Evolutionary conservation across 2,329 filamentous ascomycete species (phyloP), one percentile per base, ranked within the genome.

Genomic region (Cephalotrichum gorgonifer): DNA sequence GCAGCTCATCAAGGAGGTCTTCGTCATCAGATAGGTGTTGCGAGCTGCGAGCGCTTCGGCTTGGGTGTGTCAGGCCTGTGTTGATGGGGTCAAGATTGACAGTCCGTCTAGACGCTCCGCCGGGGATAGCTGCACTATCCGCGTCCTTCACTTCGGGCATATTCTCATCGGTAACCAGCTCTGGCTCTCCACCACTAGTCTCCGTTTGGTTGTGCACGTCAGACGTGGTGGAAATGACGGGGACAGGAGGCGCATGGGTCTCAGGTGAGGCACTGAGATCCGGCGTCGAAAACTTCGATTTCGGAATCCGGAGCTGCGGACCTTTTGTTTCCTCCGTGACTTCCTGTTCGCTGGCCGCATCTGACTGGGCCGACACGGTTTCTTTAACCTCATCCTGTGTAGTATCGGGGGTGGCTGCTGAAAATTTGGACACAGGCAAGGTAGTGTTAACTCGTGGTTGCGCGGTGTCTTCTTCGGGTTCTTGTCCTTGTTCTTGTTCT

Each of bases 1-100:
- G 85, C 49, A 95, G 69, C 65, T 95, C 89, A 50, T 94, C 86
- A 78, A 94, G 85, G 53, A 90, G 78, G 15, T 81, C 84, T 59
- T 93, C 87, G 62, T 91, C 86, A n/a, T 85, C 83, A 25, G 67
- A 75, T 38, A 79, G 67, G 60, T 76, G 76, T 12, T 22, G 42
- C 3, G 41, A 50, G 20, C 48, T 47, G 9, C 43, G 26, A 22
- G 43, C 47, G 8, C 31, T 35, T 6, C 44, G 14, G 20, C 25
- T 64, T 62, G 14, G 60, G 53, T 20, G 55, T 49, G 12, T 65
- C 15, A 75, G 51, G 52, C 74, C 68, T 3, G 76, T 80, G 33
- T 65, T 67, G 47, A 86, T 83, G 17, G 78, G 78, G 26, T 82
- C 76, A 20, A 75, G 59, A 9, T 58, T 49, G 17, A 60, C 54